Evolutionary conservation across 2,329 filamentous ascomycete genomes (phyloP), one percentile per base, ranked within the genome.

Genomic region (Fusarium sp.): DNA sequence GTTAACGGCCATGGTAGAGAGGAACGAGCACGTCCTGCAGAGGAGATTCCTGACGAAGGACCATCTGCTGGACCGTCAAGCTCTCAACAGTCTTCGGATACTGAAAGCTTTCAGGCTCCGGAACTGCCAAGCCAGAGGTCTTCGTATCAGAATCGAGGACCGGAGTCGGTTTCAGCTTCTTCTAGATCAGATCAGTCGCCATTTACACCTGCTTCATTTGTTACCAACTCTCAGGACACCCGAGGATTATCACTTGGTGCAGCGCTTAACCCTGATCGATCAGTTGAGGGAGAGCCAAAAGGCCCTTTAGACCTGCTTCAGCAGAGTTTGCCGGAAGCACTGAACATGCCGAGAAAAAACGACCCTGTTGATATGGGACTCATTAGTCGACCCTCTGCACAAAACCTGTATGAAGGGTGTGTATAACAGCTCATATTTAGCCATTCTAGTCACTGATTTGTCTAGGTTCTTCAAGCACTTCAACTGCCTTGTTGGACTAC

Each of bases 21-120:
- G 12, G 27, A 12, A 1, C 10, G 5, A 5, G 1, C 2, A 5
- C 15, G 9, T 1, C 26, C n/a, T 5, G 0, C 0, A 4, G 23
- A 33, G 23, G n/a, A 12, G 5, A 0, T 0, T 0, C 11, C 26
- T 0, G 48, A 52, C 0, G 20, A 37, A 1, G 20, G 20, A 2
- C 1, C 10, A 0, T 10, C 10, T 17, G 15, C 45, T 23, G n/a
- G 45, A 3, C 12, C 11, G 11, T 23, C 30, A 14, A 20, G 17
- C 18, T 13, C 11, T 2, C 54, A 35, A 3, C 6, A 18, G 4
- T 5, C 23, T 17, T 37, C 30, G 2, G 32, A 52, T 8, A 26
- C 17, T 0, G 32, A 52, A n/a, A 2, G 4, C 5, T n/a, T 12
- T 9, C 58, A 32, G 3, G 7, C 18, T 0, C 12, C 12, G 3